phyloP scores from a whole-genome alignment of 257 asterid genomes.

The Ilex aquifolium region DNA sequence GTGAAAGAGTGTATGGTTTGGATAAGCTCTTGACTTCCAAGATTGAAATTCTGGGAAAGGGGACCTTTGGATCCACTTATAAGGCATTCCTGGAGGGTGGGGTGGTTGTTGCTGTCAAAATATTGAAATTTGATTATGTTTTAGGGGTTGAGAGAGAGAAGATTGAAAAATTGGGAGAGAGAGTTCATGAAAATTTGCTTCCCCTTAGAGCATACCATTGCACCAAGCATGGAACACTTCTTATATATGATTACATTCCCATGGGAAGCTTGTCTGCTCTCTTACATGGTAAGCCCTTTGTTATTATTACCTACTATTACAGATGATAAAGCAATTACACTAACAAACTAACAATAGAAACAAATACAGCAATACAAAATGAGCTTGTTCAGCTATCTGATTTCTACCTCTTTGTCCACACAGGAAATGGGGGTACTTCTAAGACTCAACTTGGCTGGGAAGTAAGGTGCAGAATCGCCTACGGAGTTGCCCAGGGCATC shows the following conservation, averaged over 20 bases:
- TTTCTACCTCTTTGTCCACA: not conserved
- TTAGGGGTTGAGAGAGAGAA: conserved; percentile 1
- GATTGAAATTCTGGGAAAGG: conserved; percentile 16
- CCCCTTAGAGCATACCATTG: conserved; percentile 16
- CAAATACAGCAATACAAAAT: too few species aligned
- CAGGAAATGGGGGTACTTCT: conserved; percentile 14
- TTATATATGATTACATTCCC: conserved; percentile 20
- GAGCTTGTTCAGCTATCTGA: too few species aligned
- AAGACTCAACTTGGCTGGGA: conserved; percentile 23
- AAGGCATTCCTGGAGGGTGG: conserved; percentile 8
- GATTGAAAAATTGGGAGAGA: conserved; percentile 17
- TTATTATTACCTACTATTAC: too few species aligned
- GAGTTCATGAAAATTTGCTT: conserved; percentile 21
- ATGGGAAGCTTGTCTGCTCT: conserved; percentile 26
- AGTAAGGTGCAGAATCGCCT: conserved; percentile 23
- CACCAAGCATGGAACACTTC: conserved; percentile 12
- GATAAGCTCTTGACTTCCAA: conserved; percentile 15
- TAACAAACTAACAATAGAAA: too few species aligned
- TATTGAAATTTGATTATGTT: conserved; percentile 7
- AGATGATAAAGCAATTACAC: too few species aligned
- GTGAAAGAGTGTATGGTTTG: conserved; percentile 8
- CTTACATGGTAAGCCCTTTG: conserved; percentile 23
- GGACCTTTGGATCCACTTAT: conserved; percentile 19
- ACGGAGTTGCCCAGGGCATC: conserved; percentile 18
- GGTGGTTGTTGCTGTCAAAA: conserved; percentile 16